Conservation (phyloP, 2,329 filamentous ascomycete species). For the Apiospora marii region DNA sequence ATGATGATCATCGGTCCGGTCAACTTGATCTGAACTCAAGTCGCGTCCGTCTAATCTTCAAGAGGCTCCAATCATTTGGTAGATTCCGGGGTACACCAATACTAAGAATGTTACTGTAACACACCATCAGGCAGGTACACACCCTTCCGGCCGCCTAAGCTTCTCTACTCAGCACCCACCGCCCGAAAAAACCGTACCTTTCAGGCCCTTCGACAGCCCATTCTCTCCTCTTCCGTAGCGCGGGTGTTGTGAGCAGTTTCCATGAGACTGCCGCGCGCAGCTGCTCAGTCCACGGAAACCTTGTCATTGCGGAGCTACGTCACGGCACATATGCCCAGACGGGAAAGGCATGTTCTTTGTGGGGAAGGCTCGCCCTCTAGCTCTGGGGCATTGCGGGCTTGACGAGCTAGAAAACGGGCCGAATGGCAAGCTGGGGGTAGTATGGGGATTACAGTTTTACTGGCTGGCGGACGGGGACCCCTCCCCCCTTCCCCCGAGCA, state of each 20-base stretch:
- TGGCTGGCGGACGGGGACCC: background rate
- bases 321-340: conserved; percentile 19
- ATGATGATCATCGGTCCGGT: conserved; percentile 18
- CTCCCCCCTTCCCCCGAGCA: background rate
- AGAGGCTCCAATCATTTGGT: conserved; percentile 19
- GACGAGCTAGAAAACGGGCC: conserved; percentile 15
- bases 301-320: conserved; percentile 17
- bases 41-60: background rate
- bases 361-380: background rate
- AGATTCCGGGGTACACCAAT: conserved; percentile 13
- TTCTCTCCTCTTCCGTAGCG: background rate
- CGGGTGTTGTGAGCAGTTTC: background rate
- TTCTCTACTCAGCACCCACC: background rate
- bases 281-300: background rate
- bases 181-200: background rate
- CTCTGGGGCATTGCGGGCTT: background rate
- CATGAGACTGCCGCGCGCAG: background rate
- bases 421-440: conserved; percentile 1
- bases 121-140: conserved; percentile 8
- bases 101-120: conserved; percentile 2
- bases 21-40: conserved; percentile 8
- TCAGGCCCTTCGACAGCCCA: background rate
- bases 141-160: background rate
- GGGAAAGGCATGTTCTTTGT: conserved; percentile 3
- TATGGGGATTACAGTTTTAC: background rate